Base-by-base conservation (phyloP, 345 rosid genomes). In the Arabis hirsuta region DNA sequence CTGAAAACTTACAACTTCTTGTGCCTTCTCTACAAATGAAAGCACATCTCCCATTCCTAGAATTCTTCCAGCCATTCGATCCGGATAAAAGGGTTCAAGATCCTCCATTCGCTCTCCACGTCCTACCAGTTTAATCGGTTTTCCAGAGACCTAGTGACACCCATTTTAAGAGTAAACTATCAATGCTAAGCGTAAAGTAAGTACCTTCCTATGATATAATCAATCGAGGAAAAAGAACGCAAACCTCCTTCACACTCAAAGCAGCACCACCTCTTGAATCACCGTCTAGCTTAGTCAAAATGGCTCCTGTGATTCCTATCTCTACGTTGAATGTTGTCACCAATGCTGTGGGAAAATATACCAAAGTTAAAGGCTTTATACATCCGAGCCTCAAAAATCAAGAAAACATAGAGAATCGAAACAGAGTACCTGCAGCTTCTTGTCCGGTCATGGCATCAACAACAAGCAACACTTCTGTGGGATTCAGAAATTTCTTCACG, bases 261-360 rank as follows among this genome's bases (percentile, higher is more conserved):
- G 99, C 99, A 55, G 99, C 97, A 52, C 99, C 97, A 71, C 97
- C 99, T 88, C 99, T 87, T 69, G 99, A 95, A 81, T 95, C 99
- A 16, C 99, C 97, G 64, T 95, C 99, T 72, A 95, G 82, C 89
- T 95, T 95, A 39, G 99, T 91, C 85, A 95, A 84, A 78, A 95
- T 95, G 78, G 97, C 99, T 76, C 99, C 97, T 20, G 99, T 91
- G 74, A 95, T 95, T 69, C 99, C 99, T 60, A 95, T 95, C 88
- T 91, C 99, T 45, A 91, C 81, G 72, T 95, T 95, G 86, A 95
- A 95, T 24, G 96, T 86, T 24, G 97, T 89, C 78, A 95, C 96
- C 82, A 95, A 65, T 26, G 96, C 99, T 95, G 93, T 48, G 14
- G 76, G 26, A 60, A 34, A 29, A 44, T 16, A 12, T 3, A 67